Percentiles rank a stretch among this genome's conserved stretches.
phyloP scores from a whole-genome alignment of 2,329 filamentous ascomycete genomes.

The Periconia macrospinosa region DNA sequence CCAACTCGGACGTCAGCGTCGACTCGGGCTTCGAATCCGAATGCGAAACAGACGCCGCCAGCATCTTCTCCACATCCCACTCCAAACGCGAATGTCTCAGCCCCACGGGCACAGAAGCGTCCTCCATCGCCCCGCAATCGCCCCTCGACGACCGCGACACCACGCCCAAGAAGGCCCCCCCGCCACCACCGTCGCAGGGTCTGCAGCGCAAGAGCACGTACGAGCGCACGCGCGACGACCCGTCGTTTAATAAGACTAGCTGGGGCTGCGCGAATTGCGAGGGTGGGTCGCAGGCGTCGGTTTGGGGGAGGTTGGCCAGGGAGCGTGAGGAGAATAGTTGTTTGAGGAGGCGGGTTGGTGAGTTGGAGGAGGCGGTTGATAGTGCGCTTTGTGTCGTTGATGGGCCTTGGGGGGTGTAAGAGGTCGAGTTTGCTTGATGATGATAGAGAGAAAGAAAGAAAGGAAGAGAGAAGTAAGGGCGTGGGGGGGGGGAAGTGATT shows the following conservation, averaged over 20 bases:
- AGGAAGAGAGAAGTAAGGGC: too few relatives aligned
- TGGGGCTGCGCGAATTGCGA: slow-evolving; percentile 41
- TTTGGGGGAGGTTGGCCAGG: slow-evolving; percentile 56
- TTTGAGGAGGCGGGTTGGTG: slow-evolving; percentile 55
- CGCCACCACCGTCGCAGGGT: too few relatives aligned
- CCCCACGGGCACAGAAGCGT: slow-evolving; percentile 35
- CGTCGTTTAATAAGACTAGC: slow-evolving; percentile 25
- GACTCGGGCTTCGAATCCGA: slow-evolving; percentile 65
- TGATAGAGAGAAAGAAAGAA: too few relatives aligned
- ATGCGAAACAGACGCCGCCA: slow-evolving; percentile 53
- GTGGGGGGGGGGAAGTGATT: too few relatives aligned
- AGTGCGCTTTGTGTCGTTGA: slow-evolving; percentile 58
- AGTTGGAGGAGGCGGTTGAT: slow-evolving; percentile 59
- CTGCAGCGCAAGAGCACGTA: slow-evolving; percentile 30
- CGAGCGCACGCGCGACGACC: slow-evolving; percentile 48
- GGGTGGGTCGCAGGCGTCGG: slow-evolving; percentile 44
- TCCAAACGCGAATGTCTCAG: slow-evolving; percentile 42
- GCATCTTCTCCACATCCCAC: slow-evolving; percentile 42
- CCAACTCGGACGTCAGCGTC: slow-evolving; percentile 41
- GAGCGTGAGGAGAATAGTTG: slow-evolving; percentile 59
- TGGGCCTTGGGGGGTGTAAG: slow-evolving; percentile 31
- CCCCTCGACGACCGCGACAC: slow-evolving; percentile 30
- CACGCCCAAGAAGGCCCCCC: slow-evolving; percentile 32
- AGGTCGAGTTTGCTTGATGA: too few relatives aligned
- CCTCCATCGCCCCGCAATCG: slow-evolving; percentile 33